Conservation (phyloP, 192 early-diverging fungal species). For the Diversispora eburnea region DNA sequence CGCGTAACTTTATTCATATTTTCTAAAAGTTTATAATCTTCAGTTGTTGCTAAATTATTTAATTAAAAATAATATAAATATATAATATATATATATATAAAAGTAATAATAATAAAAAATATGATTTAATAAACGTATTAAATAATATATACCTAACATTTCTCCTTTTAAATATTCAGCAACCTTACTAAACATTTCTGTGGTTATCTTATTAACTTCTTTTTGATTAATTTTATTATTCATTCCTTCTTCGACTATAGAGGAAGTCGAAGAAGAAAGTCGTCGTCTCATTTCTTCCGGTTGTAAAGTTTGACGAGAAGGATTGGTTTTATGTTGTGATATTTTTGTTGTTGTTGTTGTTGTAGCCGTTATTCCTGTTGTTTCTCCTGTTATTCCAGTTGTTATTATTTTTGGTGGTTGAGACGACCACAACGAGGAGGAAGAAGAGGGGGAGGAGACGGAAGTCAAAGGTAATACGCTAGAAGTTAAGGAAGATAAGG, state of each 20-base stretch:
- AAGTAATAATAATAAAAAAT: neutral
- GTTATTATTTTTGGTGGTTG: too few species aligned
- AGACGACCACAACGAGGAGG: too few species aligned
- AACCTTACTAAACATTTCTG: conserved; percentile 42
- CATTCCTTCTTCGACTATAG: neutral
- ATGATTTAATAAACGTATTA: neutral
- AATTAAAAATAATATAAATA: conserved; percentile 5
- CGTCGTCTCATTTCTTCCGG: neutral
- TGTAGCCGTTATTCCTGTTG: conserved; percentile 4
- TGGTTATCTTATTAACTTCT: conserved; percentile 40
- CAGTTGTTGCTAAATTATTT: conserved; percentile 33
- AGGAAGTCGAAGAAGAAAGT: neutral
- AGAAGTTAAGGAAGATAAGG: conserved; percentile 17
- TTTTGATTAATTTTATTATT: conserved; percentile 5
- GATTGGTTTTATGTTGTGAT: neutral
- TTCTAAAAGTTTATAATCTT: conserved; percentile 43
- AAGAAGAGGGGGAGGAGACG: neutral
- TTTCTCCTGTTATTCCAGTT: neutral
- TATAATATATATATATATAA: neutral
- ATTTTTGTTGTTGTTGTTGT: conserved; percentile 1
- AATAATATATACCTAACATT: conserved; percentile 31
- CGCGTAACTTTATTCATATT: conserved; percentile 40
- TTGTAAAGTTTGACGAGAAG: neutral
- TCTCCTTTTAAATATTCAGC: conserved; percentile 41
- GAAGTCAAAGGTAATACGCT: conserved; percentile 13